Evolutionary conservation across 179 eudicot species (phyloP), one percentile per base, ranked within the genome.

Genomic region (Monotropa hypopitys): DNA sequence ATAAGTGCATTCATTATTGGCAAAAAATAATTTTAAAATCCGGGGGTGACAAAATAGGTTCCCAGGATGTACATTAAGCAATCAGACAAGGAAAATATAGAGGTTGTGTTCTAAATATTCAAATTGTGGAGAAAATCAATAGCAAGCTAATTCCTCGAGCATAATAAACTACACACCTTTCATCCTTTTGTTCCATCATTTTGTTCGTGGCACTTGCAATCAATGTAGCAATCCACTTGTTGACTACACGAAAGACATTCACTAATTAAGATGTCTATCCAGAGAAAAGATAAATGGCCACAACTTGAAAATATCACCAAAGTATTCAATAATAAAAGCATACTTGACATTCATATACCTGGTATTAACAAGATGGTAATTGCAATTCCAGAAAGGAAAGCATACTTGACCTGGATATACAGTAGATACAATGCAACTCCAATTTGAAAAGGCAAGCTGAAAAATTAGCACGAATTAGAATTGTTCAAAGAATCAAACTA

Each of bases 151-250:
- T 70, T 76, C 78, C 57, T 50, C 66, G 18, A 54, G 26, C 47
- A 71, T 77, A 56, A 6, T 16, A 12, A 65, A 26, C 71, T 33
- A 73, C 74, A 78, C 72, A 89, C 98, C 98, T 89, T 80, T 94
- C 97, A 84, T 94, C 98, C 85, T 94, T 94, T 77, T 92, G 97
- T 83, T 89, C 88, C 98, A 94, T 94, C 98, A 94, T 94, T 62
- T 86, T 88, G 75, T 82, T 89, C 63, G 98, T 92, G 73, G 98
- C 97, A 82, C 78, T 85, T 62, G 98, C 97, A 80, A 94, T 90
- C 83, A 87, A 47, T 73, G 88, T 79, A 53, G 98, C 89, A 53
- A 94, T 94, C 97, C 96, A 94, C 85, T 90, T 94, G 83, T 94
- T 94, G 74, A 94, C 98, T 94, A 88, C 84, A 85, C 15, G 66